Conservation (phyloP, 805 yeast species). For the Ogataea ganodermae region DNA sequence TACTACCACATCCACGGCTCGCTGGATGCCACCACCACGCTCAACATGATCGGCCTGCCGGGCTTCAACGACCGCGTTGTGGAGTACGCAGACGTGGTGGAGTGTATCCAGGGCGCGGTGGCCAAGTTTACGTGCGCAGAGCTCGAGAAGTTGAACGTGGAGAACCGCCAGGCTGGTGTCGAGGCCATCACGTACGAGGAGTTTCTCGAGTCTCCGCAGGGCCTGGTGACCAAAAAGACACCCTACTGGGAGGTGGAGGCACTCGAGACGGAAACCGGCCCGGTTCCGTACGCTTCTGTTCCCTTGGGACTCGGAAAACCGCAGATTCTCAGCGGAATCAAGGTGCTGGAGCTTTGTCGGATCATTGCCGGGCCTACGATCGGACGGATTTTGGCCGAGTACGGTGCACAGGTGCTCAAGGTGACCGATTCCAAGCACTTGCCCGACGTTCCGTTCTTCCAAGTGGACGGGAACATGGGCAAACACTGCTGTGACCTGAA, state of each 20-base stretch:
- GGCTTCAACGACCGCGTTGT: constrained; percentile 26
- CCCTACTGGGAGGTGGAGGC: constrained; percentile 30
- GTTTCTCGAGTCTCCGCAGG: constrained; percentile 34
- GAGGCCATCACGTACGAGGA: constrained; percentile 33
- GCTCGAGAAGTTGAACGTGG: constrained; percentile 32
- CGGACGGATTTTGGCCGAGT: constrained; percentile 35
- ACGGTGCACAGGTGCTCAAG: constrained; percentile 38
- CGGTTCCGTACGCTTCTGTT: constrained; percentile 22
- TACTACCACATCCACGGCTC: constrained; percentile 39
- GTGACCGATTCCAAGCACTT: constrained; percentile 30
- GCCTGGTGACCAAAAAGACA: constrained; percentile 25
- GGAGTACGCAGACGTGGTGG: constrained; percentile 31
- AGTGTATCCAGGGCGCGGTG: constrained; percentile 27
- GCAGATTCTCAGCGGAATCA: constrained; percentile 34
- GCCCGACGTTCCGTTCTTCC: constrained; percentile 39
- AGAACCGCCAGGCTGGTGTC: constrained; percentile 37
- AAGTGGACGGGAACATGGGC: constrained; percentile 39
- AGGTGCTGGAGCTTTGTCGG: constrained; percentile 34
- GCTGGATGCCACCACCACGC: constrained; percentile 34
- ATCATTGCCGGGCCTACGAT: constrained; percentile 39
- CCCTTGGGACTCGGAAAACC: constrained; percentile 14
- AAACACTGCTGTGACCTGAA: constrained; percentile 36
- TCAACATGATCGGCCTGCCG: constrained; percentile 38
- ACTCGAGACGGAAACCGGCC: constrained; percentile 31
- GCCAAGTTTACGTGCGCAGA: constrained; percentile 31